Conservation (phyloP, 495 filamentous ascomycete genomes). For the Cryomyces minteri region DNA sequence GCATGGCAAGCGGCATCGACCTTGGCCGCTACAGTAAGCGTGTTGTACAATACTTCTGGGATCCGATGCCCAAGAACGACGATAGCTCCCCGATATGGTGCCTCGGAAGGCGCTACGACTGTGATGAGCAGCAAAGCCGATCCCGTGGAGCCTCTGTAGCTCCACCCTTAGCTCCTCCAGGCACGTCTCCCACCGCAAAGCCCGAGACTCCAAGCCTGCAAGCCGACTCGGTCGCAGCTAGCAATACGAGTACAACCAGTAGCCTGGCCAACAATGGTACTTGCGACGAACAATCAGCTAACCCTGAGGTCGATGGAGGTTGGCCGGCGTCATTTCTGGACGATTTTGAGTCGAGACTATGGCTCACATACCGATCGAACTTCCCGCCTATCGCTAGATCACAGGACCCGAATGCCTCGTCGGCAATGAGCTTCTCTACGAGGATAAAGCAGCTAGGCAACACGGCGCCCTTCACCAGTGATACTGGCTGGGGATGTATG, state of each 20-base stretch:
- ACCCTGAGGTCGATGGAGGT: constrained; percentile 28
- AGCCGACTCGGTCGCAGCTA: constrained; percentile 8
- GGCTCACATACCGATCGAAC: constrained; percentile 90
- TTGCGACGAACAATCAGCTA: constrained; percentile 22
- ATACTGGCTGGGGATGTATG: constrained; percentile 98
- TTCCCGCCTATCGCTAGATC: constrained; percentile 72
- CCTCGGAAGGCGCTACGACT: constrained; percentile 57
- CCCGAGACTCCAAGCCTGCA: constrained; percentile 4
- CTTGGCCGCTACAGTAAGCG: constrained; percentile 50
- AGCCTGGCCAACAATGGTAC: constrained; percentile 7
- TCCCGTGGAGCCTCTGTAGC: constrained; percentile 3
- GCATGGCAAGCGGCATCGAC: constrained; percentile 27
- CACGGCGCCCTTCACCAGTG: constrained; percentile 70
- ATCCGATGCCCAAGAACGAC: constrained; percentile 79
- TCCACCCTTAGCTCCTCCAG: constrained; percentile 5
- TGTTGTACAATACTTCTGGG: constrained; percentile 88
- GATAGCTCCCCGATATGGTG: constrained; percentile 69
- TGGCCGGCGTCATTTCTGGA: constrained; percentile 81
- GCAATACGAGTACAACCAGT: background rate
- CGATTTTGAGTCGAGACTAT: constrained; percentile 85
- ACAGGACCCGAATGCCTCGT: constrained; percentile 43
- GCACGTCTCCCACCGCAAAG: constrained; percentile 5
- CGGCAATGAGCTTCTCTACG: constrained; percentile 72
- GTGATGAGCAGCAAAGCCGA: constrained; percentile 9
- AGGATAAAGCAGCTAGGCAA: constrained; percentile 64